Percentiles rank a stretch among this genome's conserved stretches.
Conservation (phyloP, 2,329 filamentous ascomycete genomes). For the Mycosphaerella sp. region DNA sequence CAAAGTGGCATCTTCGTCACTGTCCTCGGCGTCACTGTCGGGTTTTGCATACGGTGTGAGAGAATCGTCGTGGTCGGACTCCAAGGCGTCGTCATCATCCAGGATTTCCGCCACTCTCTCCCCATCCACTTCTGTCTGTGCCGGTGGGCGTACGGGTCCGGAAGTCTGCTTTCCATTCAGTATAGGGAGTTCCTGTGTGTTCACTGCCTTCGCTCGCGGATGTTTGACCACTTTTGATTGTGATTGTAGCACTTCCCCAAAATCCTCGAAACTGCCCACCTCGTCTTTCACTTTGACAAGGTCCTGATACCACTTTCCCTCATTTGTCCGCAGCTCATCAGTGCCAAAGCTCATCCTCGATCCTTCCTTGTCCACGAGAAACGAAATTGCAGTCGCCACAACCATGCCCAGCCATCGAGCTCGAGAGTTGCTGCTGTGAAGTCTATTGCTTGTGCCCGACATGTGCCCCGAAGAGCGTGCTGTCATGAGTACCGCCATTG, state of each 20-base stretch:
- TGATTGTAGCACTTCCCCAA: constrained; percentile 35
- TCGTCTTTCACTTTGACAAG: constrained; percentile 59
- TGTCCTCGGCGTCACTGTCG: constrained; percentile 82
- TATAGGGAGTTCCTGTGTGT: constrained; percentile 14
- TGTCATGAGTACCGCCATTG: constrained; percentile 60
- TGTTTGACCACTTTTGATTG: constrained; percentile 4
- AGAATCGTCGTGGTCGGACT: constrained; percentile 47
- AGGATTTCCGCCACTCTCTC: constrained; percentile 31
- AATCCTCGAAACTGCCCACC: constrained; percentile 51
- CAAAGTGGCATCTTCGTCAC: constrained; percentile 85
- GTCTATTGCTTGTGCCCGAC: constrained; percentile 73
- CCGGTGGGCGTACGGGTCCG: constrained; percentile 28
- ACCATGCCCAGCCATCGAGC: constrained; percentile 83
- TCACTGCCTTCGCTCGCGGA: neutral
- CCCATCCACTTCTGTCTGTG: constrained; percentile 29
- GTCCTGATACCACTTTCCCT: constrained; percentile 67
- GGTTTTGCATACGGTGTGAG: constrained; percentile 76
- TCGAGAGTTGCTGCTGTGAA: constrained; percentile 66
- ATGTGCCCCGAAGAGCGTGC: constrained; percentile 68
- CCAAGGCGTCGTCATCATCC: constrained; percentile 39
- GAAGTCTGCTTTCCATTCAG: constrained; percentile 29
- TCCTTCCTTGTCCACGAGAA: constrained; percentile 58
- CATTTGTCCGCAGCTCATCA: constrained; percentile 66
- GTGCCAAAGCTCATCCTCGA: constrained; percentile 76
- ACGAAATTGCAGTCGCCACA: constrained; percentile 66